Conservation (phyloP, 176 grass and related monocot genomes). For the Carex cristatella region DNA sequence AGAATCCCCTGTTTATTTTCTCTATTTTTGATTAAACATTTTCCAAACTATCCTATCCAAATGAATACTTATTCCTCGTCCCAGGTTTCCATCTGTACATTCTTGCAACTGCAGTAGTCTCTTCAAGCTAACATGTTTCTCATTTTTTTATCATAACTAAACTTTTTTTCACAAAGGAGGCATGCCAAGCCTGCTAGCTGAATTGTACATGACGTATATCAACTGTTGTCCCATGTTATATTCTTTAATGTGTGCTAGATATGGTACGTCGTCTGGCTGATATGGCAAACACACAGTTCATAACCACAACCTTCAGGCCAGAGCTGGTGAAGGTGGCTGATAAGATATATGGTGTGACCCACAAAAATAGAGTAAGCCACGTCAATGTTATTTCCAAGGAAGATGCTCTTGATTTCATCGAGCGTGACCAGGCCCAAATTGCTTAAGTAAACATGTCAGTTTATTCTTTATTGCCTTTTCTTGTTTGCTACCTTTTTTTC, state of each 20-base stretch:
- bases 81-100: background rate
- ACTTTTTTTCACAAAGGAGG: no score
- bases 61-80: background rate
- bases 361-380: conserved; percentile 88
- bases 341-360: conserved; percentile 91
- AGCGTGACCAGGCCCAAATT: conserved; percentile 88
- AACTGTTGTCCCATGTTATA: background rate
- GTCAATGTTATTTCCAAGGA: conserved; percentile 82
- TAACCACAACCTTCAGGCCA: conserved; percentile 75
- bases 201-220: background rate
- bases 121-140: no score
- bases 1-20: background rate
- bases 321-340: conserved; percentile 88
- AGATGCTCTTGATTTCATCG: conserved; percentile 88
- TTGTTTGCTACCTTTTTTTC: background rate
- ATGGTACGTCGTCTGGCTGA: conserved; percentile 80
- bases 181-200: no score
- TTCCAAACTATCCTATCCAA: background rate
- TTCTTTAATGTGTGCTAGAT: conserved; percentile 42
- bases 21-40: background rate
- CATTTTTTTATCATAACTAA: no score
- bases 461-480: background rate
- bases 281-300: conserved; percentile 79
- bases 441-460: conserved; percentile 41
- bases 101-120: background rate